Evolutionary conservation across 1,284 basidiomycete species (phyloP).

Genomic region (Athelia sp.): DNA sequence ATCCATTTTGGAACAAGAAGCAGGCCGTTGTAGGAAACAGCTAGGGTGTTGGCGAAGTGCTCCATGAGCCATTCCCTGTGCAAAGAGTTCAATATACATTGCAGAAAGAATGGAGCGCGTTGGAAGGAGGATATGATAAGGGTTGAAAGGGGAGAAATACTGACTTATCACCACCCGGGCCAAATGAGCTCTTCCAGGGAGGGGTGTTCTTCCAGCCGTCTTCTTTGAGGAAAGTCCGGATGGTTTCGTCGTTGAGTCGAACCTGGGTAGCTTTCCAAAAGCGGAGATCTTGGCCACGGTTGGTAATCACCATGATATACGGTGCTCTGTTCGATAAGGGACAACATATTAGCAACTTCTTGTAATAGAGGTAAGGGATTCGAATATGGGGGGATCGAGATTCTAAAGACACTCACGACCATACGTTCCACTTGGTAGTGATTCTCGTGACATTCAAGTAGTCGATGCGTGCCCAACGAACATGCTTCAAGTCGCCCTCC

Average conservation of each 20-base stretch:
- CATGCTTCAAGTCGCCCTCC: conserved; percentile 59
- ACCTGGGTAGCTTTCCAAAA: conserved; percentile 66
- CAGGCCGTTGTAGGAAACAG: conserved; percentile 44
- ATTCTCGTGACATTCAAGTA: conserved; percentile 74
- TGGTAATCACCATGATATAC: conserved; percentile 55
- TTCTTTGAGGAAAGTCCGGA: conserved; percentile 58
- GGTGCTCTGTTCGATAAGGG: conserved; percentile 50
- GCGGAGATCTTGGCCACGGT: conserved; percentile 66
- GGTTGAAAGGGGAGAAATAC: conserved; percentile 15
- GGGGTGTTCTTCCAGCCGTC: conserved; percentile 54
- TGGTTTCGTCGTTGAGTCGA: conserved; percentile 47
- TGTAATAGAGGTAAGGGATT: no score
- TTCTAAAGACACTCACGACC: conserved; percentile 64
- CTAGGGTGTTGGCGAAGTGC: conserved; percentile 45
- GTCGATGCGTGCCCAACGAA: conserved; percentile 76
- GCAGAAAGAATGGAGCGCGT: conserved; percentile 4
- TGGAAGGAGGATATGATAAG: no score
- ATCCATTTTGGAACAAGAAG: conserved; percentile 44
- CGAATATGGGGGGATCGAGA: conserved; percentile 2
- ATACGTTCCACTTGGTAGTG: conserved; percentile 76
- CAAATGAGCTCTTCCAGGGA: conserved; percentile 59
- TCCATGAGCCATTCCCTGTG: conserved; percentile 66
- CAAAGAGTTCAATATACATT: conserved; percentile 3
- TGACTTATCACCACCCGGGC: conserved; percentile 71
- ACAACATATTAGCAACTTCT: conserved; percentile 6